phyloP scores from a whole-genome alignment of 2,329 filamentous ascomycete genomes.

The Xylariaceae sp. region DNA sequence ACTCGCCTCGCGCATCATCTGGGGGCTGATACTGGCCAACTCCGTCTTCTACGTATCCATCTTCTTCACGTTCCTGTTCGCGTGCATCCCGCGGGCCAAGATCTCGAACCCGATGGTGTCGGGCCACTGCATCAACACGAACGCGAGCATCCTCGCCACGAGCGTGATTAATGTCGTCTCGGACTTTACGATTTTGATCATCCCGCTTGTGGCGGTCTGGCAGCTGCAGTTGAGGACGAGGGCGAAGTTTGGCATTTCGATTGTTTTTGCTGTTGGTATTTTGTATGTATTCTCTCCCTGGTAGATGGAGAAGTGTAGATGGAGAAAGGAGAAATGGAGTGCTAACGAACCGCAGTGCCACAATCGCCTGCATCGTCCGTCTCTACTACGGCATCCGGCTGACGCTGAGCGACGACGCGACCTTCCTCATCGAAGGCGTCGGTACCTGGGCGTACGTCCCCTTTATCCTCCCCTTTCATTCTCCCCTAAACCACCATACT shows the following conservation, averaged over 20 bases:
- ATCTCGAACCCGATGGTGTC: conserved; percentile 5
- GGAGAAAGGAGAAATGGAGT: no score
- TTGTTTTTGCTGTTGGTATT: conserved; percentile 12
- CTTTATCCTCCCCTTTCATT: neutral
- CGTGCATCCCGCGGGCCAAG: conserved; percentile 12
- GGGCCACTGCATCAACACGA: conserved; percentile 9
- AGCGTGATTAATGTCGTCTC: conserved; percentile 14
- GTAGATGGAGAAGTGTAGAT: no score
- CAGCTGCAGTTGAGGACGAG: conserved; percentile 2
- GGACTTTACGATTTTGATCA: conserved; percentile 9
- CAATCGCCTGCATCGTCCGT: conserved; percentile 7
- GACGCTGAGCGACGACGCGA: conserved; percentile 3
- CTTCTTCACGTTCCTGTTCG: conserved; percentile 9
- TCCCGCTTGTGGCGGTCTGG: conserved; percentile 8
- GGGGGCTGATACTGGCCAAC: conserved; percentile 9
- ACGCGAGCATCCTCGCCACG: conserved; percentile 5
- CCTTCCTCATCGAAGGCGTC: conserved; percentile 9
- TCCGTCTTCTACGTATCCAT: conserved; percentile 8
- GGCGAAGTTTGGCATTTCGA: conserved; percentile 2
- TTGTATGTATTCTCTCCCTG: conserved; percentile 4
- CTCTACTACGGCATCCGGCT: conserved; percentile 7
- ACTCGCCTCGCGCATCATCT: conserved; percentile 2
- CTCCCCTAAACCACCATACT: neutral
- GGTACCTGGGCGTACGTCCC: conserved; percentile 12
- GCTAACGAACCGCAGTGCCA: conserved; percentile 2